Conservation (phyloP, 129 eudicot genomes). For the Arctium minus region DNA sequence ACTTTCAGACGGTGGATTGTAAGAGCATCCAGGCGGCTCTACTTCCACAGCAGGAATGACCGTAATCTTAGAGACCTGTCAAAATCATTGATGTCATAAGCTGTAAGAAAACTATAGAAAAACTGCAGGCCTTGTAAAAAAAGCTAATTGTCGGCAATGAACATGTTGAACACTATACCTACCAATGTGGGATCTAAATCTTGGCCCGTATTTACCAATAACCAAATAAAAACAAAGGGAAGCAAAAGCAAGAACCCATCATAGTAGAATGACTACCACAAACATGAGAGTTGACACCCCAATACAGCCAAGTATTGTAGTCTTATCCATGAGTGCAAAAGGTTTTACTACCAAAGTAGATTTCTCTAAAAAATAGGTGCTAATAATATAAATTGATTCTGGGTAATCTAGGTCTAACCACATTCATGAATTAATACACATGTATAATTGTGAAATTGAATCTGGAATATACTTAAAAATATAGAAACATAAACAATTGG, state of each 20-base stretch:
- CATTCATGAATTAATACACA: neutral
- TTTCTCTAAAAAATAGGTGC: neutral
- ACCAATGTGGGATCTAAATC: neutral
- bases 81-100: neutral
- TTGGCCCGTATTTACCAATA: neutral
- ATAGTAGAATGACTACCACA: neutral
- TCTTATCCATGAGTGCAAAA: neutral
- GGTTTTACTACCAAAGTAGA: neutral
- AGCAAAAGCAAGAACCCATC: neutral
- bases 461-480: neutral
- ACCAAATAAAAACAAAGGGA: neutral
- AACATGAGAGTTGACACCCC: neutral
- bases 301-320: neutral
- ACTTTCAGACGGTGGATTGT: conserved; percentile 71
- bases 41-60: conserved; percentile 88
- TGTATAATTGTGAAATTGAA: neutral
- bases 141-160: neutral
- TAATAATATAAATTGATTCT: neutral
- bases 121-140: neutral
- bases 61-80: conserved; percentile 50
- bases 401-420: neutral
- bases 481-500: neutral
- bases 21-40: conserved; percentile 91
- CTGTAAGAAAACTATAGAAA: neutral
- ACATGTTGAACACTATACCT: neutral